Evolutionary conservation across 2,329 filamentous ascomycete species (phyloP).

Genomic region (Corniculantispora saksenae): DNA sequence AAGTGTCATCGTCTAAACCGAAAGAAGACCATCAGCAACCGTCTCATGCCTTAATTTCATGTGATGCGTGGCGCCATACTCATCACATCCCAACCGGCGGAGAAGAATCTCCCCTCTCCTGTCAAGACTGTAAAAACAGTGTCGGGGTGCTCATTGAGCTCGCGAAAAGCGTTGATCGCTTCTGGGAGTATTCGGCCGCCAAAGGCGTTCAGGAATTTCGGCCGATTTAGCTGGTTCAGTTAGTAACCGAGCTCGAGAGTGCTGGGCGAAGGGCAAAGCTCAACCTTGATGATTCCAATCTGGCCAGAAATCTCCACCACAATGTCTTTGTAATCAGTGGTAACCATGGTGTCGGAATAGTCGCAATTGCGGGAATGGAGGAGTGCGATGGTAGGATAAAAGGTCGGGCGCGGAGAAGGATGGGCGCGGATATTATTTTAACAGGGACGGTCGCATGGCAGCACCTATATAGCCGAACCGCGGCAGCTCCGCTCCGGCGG

Average conservation of each 20-base stretch:
- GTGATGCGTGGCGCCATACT: neutral
- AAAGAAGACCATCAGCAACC: neutral
- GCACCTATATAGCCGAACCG: neutral
- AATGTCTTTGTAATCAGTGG: conserved; percentile 3
- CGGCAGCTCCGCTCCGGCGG: neutral
- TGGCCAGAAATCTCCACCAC: conserved; percentile 1
- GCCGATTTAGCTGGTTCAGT: conserved; percentile 14
- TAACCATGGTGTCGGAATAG: neutral
- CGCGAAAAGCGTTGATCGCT: conserved; percentile 14
- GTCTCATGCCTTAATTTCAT: neutral
- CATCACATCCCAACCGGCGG: conserved; percentile 13
- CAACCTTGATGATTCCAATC: conserved; percentile 2
- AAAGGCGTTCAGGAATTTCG: conserved; percentile 11
- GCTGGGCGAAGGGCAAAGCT: too few relatives aligned
- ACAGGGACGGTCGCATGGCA: neutral
- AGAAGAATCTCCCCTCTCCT: conserved; percentile 15
- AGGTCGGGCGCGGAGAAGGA: neutral
- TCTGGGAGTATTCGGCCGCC: conserved; percentile 7
- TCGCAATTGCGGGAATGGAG: neutral
- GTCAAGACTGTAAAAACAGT: conserved; percentile 17
- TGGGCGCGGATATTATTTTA: neutral
- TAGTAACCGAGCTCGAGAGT: neutral
- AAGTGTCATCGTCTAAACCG: neutral
- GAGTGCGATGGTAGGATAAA: neutral
- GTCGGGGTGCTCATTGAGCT: conserved; percentile 16